These are phyloP conservation scores for Candida sakaeoensis DNA, from an alignment of 805 yeast genomes.

Conservation along the genomic window DNA sequence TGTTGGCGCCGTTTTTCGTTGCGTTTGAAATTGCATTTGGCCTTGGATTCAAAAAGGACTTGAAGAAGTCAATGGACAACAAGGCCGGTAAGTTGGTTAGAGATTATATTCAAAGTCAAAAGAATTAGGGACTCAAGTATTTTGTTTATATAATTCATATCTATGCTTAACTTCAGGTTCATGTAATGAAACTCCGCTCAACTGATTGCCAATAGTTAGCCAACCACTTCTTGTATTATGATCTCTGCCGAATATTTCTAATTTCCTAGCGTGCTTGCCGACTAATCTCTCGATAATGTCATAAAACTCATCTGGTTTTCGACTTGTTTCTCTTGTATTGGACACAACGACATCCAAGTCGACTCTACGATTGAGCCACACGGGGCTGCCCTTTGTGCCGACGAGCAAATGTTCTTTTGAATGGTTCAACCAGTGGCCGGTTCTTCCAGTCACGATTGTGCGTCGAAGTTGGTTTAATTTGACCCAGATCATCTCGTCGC, in stretches of 20 bases:
- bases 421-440: constrained; percentile 97
- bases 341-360: constrained; percentile 81
- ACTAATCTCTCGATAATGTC: constrained; percentile 82
- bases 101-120: constrained; percentile 25
- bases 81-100: constrained; percentile 39
- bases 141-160: constrained; percentile 23
- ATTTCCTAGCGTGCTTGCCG: constrained; percentile 70
- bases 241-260: constrained; percentile 86
- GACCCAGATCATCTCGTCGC: constrained; percentile 86
- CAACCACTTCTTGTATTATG: constrained; percentile 88
- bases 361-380: constrained; percentile 61
- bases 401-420: constrained; percentile 87
- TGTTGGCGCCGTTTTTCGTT: constrained; percentile 89
- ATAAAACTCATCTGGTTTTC: constrained; percentile 89
- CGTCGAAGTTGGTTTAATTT: constrained; percentile 83
- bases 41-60: constrained; percentile 56
- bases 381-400: constrained; percentile 78
- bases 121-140: background rate
- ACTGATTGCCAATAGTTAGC: constrained; percentile 83
- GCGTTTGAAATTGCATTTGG: constrained; percentile 69
- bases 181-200: constrained; percentile 53
- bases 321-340: constrained; percentile 79
- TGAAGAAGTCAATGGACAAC: constrained; percentile 48
- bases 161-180: constrained; percentile 54
- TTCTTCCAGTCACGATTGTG: constrained; percentile 91